Conservation (phyloP, 2,329 filamentous ascomycete genomes). For the Penicillium sp. region DNA sequence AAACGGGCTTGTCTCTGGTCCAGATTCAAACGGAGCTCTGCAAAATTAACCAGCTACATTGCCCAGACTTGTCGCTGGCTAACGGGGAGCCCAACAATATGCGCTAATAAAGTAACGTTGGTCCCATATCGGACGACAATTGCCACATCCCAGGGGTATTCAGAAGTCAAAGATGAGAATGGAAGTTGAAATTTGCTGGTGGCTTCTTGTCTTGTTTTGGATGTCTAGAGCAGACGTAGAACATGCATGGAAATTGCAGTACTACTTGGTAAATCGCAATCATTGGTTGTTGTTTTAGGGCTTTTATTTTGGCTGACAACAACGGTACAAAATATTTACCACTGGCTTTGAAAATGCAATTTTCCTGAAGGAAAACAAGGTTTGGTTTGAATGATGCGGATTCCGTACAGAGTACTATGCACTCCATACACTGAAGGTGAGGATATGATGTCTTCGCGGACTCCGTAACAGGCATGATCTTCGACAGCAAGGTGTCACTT, state of each 20-base stretch:
- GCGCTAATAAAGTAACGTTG: conserved; percentile 10
- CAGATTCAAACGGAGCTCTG: conserved; percentile 4
- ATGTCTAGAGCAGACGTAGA: conserved; percentile 35
- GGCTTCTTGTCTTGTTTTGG: not conserved
- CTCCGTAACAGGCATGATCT: not conserved
- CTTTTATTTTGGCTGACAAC: not conserved
- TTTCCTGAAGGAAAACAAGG: too few relatives aligned
- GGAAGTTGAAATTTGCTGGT: not conserved
- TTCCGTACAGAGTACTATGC: too few relatives aligned
- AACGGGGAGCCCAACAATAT: conserved; percentile 7
- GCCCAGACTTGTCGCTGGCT: not conserved
- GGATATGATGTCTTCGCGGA: not conserved
- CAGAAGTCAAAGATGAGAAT: too few relatives aligned
- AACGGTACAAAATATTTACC: not conserved
- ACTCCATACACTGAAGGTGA: not conserved
- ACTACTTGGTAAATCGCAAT: conserved; percentile 9
- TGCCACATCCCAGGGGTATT: not conserved
- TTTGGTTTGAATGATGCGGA: too few relatives aligned
- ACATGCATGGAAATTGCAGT: conserved; percentile 41
- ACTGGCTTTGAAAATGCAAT: not conserved
- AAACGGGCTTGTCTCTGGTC: not conserved
- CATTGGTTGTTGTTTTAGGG: not conserved
- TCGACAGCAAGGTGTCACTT: not conserved
- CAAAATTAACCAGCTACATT: conserved; percentile 1
- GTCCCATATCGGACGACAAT: conserved; percentile 12